Evolutionary conservation across 768 basidiomycete species (phyloP), one percentile per base, ranked within the genome.

Genomic region (Leucosporidium yakuticum): DNA sequence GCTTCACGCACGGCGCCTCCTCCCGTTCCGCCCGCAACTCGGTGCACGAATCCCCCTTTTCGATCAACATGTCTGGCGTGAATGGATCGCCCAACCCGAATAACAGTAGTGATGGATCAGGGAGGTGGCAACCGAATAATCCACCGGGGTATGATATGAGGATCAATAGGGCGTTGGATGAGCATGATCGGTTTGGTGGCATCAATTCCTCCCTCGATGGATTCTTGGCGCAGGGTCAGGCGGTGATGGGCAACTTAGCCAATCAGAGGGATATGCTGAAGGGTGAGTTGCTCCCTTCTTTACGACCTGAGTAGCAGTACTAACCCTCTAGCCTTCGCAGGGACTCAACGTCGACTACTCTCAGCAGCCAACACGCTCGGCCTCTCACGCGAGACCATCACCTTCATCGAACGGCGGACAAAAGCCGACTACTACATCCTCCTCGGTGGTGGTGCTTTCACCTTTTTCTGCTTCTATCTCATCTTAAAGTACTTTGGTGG

Each of bases 371-470:
- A 96, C 79, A 96, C 92, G 31, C 80, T 99, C 67, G 96, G 96
- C 0, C 80, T 98, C 77, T 93, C 93, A 78, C 83, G 93, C 68
- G 85, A 95, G 77, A 94, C 95, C 44, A 97, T 99, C 78, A 87
- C 90, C 11, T 99, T 94, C 91, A 94, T 99, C 72, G 96, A 99
- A 77, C 84, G 87, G 70, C 83, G 96, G 79, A 96, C 94, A 77
- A 92, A 88, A 53, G 94, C 95, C 77, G 95, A 99, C 77, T 91
- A 88, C 82, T 94, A 91, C 73, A 94, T 99, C 70, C 93, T 99
- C 80, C 78, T 89, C 57, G 87, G 80, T 4, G 95, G 95, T 3
- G 88, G 88, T 1, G 79, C 88, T 29, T 84, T 91, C 78, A 97
- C 95, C 15, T 88, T 98, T 77, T 82, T 96, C 79, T 91, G 88